Evolutionary conservation across 352 stramenopile species (phyloP).

Genomic region (Phytophthora constricta): DNA sequence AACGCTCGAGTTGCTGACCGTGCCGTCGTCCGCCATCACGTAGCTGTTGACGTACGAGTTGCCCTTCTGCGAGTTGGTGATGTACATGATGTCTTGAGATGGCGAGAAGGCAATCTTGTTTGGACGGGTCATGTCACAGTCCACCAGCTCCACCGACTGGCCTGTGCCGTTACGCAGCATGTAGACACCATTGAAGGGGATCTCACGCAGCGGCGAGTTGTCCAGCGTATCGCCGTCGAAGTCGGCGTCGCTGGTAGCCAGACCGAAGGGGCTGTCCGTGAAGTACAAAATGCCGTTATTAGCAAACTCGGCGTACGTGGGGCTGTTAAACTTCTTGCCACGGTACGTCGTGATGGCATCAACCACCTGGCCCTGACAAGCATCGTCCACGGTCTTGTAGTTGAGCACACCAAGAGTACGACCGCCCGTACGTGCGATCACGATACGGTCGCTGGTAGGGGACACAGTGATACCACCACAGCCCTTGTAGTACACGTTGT

Average conservation of each 20-base stretch:
- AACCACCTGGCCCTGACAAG: conserved; percentile 76
- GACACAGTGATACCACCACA: conserved; percentile 82
- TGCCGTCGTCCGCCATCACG: conserved; percentile 59
- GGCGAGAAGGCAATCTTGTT: conserved; percentile 87
- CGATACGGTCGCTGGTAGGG: conserved; percentile 62
- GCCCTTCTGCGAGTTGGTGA: conserved; percentile 78
- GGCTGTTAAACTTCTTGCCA: conserved; percentile 83
- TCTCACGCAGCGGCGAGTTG: conserved; percentile 71
- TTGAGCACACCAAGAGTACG: conserved; percentile 77
- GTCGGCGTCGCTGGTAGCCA: conserved; percentile 63
- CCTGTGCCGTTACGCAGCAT: conserved; percentile 58
- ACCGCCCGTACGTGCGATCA: conserved; percentile 78
- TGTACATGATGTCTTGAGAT: conserved; percentile 75
- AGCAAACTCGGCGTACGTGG: conserved; percentile 71
- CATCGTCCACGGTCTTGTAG: conserved; percentile 53
- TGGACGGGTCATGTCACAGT: conserved; percentile 80
- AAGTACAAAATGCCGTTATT: conserved; percentile 78
- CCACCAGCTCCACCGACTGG: conserved; percentile 61
- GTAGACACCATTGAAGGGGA: conserved; percentile 85
- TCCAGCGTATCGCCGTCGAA: conserved; percentile 72
- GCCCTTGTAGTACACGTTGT: conserved; percentile 79
- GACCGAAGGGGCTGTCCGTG: conserved; percentile 78
- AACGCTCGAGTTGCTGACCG: conserved; percentile 51
- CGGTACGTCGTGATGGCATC: conserved; percentile 78
- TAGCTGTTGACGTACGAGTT: conserved; percentile 86